Evolutionary conservation across 2,329 filamentous ascomycete genomes (phyloP).

Genomic region (Ambrosiella cleistominuta): DNA sequence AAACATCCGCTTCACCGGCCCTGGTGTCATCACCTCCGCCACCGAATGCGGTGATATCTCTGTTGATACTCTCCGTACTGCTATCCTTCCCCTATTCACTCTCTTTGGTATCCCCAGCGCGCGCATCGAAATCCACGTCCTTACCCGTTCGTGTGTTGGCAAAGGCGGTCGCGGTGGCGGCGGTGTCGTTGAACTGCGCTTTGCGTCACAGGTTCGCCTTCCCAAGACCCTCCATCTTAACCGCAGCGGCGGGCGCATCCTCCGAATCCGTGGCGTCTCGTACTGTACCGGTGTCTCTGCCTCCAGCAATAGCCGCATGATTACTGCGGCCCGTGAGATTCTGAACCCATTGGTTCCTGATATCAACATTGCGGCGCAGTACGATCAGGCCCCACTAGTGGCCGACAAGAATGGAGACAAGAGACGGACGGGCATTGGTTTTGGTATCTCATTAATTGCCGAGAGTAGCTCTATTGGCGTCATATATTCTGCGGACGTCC

Average conservation of each 20-base stretch:
- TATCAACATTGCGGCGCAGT: slow-evolving; percentile 73
- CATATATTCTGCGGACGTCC: slow-evolving; percentile 73
- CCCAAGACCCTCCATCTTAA: slow-evolving; percentile 85
- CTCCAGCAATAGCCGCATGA: slow-evolving; percentile 89
- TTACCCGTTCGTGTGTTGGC: slow-evolving; percentile 64
- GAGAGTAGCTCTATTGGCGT: slow-evolving; percentile 71
- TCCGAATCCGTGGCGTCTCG: slow-evolving; percentile 78
- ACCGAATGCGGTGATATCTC: slow-evolving; percentile 75
- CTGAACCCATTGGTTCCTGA: slow-evolving; percentile 75
- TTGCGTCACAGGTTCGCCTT: slow-evolving; percentile 80
- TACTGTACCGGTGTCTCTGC: slow-evolving; percentile 85
- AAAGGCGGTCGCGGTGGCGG: slow-evolving; percentile 62
- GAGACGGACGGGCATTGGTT: slow-evolving; percentile 67
- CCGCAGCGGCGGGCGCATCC: slow-evolving; percentile 66
- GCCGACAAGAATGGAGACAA: slow-evolving; percentile 34
- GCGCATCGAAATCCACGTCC: slow-evolving; percentile 69
- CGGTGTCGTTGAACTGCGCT: slow-evolving; percentile 82
- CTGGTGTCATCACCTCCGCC: slow-evolving; percentile 79
- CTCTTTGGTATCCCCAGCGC: slow-evolving; percentile 69
- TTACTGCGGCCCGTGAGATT: slow-evolving; percentile 71
- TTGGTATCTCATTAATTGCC: slow-evolving; percentile 77
- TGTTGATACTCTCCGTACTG: slow-evolving; percentile 84
- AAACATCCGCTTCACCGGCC: slow-evolving; percentile 76
- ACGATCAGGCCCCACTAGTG: slow-evolving; percentile 47
- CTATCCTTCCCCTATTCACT: slow-evolving; percentile 74